phyloP scores from a whole-genome alignment of 148 eudicot species.

The Arctostaphylos glauca region DNA sequence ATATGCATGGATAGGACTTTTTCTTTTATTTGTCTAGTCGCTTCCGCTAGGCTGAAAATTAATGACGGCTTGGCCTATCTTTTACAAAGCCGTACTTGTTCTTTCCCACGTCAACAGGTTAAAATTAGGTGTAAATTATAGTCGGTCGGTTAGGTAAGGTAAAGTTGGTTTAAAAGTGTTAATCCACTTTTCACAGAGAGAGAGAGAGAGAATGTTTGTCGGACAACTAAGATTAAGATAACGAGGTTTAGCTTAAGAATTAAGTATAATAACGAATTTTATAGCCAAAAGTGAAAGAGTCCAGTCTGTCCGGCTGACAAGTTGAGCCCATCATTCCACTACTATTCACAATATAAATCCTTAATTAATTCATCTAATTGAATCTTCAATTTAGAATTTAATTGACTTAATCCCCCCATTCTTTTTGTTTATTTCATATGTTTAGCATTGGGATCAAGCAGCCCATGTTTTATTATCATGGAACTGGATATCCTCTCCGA shows the following conservation, averaged over 20 bases:
- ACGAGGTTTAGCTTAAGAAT: background rate
- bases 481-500: too few species aligned
- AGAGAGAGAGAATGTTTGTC: slow-evolving; percentile 7
- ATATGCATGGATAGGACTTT: too few species aligned
- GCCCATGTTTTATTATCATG: background rate
- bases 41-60: too few species aligned
- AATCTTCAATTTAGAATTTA: background rate
- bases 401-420: background rate
- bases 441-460: background rate
- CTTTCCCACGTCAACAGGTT: too few species aligned
- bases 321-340: slow-evolving; percentile 13
- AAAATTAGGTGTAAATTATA: background rate
- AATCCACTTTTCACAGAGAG: background rate
- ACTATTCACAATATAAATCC: background rate
- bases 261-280: background rate
- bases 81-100: too few species aligned
- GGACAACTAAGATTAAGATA: slow-evolving; percentile 13
- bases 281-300: background rate
- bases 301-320: slow-evolving; percentile 17
- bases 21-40: too few species aligned
- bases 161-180: background rate
- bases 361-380: background rate
- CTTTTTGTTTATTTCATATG: too few species aligned
- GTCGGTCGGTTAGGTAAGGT: background rate
- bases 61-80: too few species aligned